Evolutionary conservation across 1,139 yeast species (phyloP).

Genomic region (Trichomonascaceae sp.): DNA sequence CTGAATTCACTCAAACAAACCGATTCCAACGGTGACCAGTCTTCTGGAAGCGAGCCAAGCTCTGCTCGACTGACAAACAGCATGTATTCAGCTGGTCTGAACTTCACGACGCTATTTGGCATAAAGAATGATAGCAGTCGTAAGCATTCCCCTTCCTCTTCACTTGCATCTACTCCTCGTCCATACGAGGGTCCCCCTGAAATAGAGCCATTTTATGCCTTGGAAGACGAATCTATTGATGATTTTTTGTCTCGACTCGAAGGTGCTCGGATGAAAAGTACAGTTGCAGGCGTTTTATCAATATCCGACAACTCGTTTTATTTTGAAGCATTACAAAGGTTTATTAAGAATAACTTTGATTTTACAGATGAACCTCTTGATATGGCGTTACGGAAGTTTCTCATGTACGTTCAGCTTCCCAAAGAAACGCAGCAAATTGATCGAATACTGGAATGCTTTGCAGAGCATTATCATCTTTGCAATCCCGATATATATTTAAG

Average conservation of each 20-base stretch:
- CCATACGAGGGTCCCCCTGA: background rate
- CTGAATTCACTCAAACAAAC: slow-evolving; percentile 19
- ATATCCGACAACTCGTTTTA: slow-evolving; percentile 34
- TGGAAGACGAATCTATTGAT: slow-evolving; percentile 32
- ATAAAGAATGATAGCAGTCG: slow-evolving; percentile 7
- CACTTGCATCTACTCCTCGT: slow-evolving; percentile 5
- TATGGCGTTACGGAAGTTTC: slow-evolving; percentile 51
- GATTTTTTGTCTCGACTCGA: slow-evolving; percentile 33
- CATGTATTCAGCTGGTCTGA: slow-evolving; percentile 2
- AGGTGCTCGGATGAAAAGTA: slow-evolving; percentile 31
- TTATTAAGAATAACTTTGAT: slow-evolving; percentile 37
- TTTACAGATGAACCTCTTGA: slow-evolving; percentile 53
- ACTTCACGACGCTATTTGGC: slow-evolving; percentile 3
- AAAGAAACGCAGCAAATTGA: slow-evolving; percentile 69
- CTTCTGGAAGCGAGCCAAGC: background rate
- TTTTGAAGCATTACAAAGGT: slow-evolving; percentile 35
- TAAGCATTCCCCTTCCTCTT: slow-evolving; percentile 5
- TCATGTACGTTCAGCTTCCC: slow-evolving; percentile 53
- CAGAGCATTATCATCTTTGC: slow-evolving; percentile 41
- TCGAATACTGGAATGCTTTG: slow-evolving; percentile 51
- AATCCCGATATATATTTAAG: slow-evolving; percentile 36
- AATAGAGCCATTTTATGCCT: slow-evolving; percentile 2
- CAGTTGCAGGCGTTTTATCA: slow-evolving; percentile 37
- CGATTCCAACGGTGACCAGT: slow-evolving; percentile 4
- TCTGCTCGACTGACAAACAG: background rate